phyloP scores from a whole-genome alignment of 768 basidiomycete species.

The Mycena pura region DNA sequence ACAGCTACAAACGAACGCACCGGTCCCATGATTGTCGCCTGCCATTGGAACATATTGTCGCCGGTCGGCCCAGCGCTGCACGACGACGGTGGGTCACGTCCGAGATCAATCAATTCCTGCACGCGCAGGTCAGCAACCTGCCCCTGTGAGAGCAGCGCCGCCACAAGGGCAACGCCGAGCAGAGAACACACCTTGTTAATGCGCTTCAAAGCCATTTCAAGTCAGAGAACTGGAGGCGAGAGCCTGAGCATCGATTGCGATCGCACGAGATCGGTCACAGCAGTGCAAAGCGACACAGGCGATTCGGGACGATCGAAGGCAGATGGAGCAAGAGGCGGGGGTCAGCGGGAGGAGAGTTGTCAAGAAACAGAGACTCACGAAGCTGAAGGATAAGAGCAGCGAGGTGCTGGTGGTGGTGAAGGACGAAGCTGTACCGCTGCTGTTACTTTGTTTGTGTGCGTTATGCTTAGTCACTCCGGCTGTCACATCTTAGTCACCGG shows the following conservation, averaged over 20 bases:
- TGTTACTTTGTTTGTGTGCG: slow-evolving; percentile 49
- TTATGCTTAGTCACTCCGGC: no score
- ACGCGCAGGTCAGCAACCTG: slow-evolving; percentile 29
- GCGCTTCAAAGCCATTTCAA: slow-evolving; percentile 93
- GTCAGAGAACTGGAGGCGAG: slow-evolving; percentile 28
- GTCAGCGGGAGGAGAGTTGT: slow-evolving; percentile 36
- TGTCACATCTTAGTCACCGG: no score
- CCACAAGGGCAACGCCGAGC: slow-evolving; percentile 19
- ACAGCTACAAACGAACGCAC: slow-evolving; percentile 55
- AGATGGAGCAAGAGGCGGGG: slow-evolving; percentile 32
- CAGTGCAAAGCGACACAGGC: slow-evolving; percentile 25
- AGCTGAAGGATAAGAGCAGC: slow-evolving; percentile 32
- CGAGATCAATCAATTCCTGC: slow-evolving; percentile 98
- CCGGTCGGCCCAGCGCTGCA: slow-evolving; percentile 98
- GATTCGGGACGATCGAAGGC: slow-evolving; percentile 25
- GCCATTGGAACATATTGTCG: slow-evolving; percentile 99
- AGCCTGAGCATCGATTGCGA: slow-evolving; percentile 37
- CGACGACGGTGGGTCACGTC: slow-evolving; percentile 98
- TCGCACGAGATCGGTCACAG: slow-evolving; percentile 51
- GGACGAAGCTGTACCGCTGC: slow-evolving; percentile 51
- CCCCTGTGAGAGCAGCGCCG: slow-evolving; percentile 26
- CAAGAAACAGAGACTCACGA: slow-evolving; percentile 20
- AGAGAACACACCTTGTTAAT: slow-evolving; percentile 87
- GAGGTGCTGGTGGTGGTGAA: slow-evolving; percentile 54
- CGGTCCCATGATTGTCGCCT: slow-evolving; percentile 99